A percentile compares a stretch with the other conserved stretches of the same genome.
These are phyloP conservation scores for Williopsis jadinii DNA, from an alignment of 1,139 yeast genomes.

Conservation along the genomic window DNA sequence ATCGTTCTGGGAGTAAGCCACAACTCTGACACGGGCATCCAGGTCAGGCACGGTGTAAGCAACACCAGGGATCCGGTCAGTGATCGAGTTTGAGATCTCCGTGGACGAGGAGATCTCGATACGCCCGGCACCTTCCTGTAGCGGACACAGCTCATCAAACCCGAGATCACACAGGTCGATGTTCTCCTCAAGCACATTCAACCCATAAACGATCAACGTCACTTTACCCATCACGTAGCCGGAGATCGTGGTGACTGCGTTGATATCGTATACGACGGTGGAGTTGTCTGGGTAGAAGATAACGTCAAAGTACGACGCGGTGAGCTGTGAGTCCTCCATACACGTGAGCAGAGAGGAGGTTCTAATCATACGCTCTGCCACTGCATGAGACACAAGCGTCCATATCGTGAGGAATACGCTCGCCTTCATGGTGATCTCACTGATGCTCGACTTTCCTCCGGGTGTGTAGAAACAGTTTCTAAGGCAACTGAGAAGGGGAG, in stretches of 20 bases:
- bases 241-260: constrained; percentile 74
- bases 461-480: not conserved
- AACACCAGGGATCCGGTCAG: constrained; percentile 60
- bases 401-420: constrained; percentile 4
- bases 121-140: constrained; percentile 82
- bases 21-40: constrained; percentile 83
- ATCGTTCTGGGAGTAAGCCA: constrained; percentile 46
- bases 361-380: constrained; percentile 22
- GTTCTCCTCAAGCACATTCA: constrained; percentile 48
- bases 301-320: constrained; percentile 83
- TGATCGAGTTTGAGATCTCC: constrained; percentile 35
- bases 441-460: not conserved
- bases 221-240: constrained; percentile 66
- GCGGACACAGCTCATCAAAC: constrained; percentile 67
- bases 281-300: constrained; percentile 57
- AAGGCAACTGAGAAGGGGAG: too few relatives aligned
- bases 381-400: constrained; percentile 3
- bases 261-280: constrained; percentile 58
- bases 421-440: too few relatives aligned
- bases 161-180: constrained; percentile 59
- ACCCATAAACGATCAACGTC: constrained; percentile 78
- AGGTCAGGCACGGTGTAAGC: constrained; percentile 91
- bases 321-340: constrained; percentile 83
- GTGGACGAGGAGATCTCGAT: constrained; percentile 60
- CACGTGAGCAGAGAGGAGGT: constrained; percentile 84